Conservation (phyloP, 768 basidiomycete species). For the Hygrocybe coccinea region DNA sequence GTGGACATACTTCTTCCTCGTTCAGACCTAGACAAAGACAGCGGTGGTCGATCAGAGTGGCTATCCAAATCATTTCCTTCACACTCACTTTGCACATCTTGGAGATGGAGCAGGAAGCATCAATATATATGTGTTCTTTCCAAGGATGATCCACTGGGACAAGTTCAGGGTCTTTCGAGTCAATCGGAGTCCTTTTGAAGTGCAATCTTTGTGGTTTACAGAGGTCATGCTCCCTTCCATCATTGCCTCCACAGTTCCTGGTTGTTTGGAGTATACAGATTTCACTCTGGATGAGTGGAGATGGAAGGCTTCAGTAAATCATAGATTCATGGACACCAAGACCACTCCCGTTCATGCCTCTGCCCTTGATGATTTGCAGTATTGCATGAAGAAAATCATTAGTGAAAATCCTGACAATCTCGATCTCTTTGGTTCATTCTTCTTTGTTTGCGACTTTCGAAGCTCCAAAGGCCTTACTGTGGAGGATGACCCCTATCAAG, state of each 20-base stretch:
- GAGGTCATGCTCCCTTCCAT: not conserved
- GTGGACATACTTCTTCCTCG: not conserved
- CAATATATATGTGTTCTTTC: not conserved
- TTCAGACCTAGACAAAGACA: not conserved
- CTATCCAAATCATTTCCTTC: not conserved
- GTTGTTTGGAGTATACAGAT: not conserved
- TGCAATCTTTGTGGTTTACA: not conserved
- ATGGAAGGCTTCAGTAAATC: not conserved
- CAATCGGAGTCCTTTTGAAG: not conserved
- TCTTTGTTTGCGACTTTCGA: not conserved
- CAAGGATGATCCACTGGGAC: not conserved
- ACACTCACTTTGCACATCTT: not conserved
- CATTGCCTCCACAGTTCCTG: not conserved
- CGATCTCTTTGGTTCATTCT: not conserved
- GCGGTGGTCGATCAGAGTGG: not conserved
- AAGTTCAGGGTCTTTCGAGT: not conserved
- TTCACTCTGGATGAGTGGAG: not conserved
- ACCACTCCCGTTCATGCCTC: not conserved
- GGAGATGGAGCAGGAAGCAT: not conserved
- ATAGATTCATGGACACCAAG: not conserved
- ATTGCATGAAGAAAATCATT: not conserved
- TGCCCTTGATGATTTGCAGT: not conserved
- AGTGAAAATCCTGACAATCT: not conserved
- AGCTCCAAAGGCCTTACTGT: not conserved
- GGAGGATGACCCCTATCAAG: not conserved